Percentiles rank a stretch among this genome's conserved stretches.
These are phyloP conservation scores for Penicillium soppii DNA, from an alignment of 495 filamentous ascomycete species.

Conservation along the genomic window DNA sequence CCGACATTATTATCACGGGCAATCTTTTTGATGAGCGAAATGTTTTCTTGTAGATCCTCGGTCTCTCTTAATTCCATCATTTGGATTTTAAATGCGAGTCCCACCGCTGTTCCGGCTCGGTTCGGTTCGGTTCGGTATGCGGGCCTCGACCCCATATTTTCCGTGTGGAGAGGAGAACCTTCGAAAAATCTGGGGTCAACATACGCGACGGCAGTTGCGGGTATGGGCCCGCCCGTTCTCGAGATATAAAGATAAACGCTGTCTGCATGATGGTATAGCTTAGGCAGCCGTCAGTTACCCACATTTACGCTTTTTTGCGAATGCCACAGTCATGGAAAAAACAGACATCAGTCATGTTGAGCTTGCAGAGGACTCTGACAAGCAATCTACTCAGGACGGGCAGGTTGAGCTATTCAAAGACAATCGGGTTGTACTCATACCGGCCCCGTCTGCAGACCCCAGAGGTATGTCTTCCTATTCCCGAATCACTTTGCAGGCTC, in stretches of 20 bases:
- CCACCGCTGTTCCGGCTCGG: not conserved
- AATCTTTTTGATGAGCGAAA: no score
- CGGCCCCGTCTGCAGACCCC: constrained; percentile 23
- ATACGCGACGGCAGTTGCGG: not conserved
- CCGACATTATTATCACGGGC: not conserved
- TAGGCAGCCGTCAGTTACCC: not conserved
- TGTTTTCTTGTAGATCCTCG: no score
- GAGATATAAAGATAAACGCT: not conserved
- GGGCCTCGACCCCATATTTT: not conserved
- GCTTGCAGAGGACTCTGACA: not conserved
- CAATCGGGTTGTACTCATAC: constrained; percentile 20
- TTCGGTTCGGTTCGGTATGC: constrained; percentile 1
- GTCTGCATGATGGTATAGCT: not conserved
- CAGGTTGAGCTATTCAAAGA: constrained; percentile 17
- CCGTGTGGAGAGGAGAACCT: not conserved
- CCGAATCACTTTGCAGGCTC: not conserved
- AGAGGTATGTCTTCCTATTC: constrained; percentile 16
- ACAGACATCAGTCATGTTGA: constrained; percentile 13
- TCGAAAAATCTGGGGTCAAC: not conserved
- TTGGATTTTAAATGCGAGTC: no score
- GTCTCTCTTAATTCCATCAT: no score
- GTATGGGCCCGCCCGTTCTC: not conserved
- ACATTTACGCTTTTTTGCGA: not conserved
- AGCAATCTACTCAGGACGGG: not conserved
- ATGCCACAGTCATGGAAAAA: constrained; percentile 10